Base-by-base conservation (phyloP, 176 grass and related monocot genomes). In the Thalia dealbata region DNA sequence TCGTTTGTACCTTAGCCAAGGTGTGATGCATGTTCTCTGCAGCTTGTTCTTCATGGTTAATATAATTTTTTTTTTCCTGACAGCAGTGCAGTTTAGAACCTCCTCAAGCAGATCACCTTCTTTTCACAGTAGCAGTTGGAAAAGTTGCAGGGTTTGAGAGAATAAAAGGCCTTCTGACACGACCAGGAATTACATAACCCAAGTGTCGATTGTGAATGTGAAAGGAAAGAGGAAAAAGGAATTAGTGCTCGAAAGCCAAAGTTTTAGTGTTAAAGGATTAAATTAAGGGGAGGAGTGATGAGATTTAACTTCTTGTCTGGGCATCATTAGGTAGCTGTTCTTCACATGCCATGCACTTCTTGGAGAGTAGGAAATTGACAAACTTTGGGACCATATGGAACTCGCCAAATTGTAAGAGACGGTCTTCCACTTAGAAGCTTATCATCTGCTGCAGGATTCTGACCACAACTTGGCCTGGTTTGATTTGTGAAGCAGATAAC, bases 1-100 rank as follows among this genome's bases (percentile, higher is more conserved):
- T 51, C 9, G 15, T 29, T 30, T 84, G 80, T 86, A 87, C 84
- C 76, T 80, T 60, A 80, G 23, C 80, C 76, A 82, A 86, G 83
- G 75, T 85, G 87, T 84, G 71, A 88, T 92, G 83, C 90, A 91
- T 92, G 83, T 92, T 85, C 89, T 87, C 86, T 69, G 73, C 82
- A 92, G 88, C 89, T 84, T 75, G 87, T 97, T 82, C 85, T 76
- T 84, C 76, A 74, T 68, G 85, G 3, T 72, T 26, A 52, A 14
- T 52, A 29, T 81, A 74, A 71, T 85, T 83, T 77, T 85, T 38
- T 38, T 2, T 38, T 38, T 38, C 32, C 82, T 85, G 82, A 88
- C 82, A 92, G 38, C 35, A 79, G 70, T 72, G 81, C 74, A 78
- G 75, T 83, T 79, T 78, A 81, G 78, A 58, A 70, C 72, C 74